Evolutionary conservation across 2,329 filamentous ascomycete genomes (phyloP).

Genomic region (Scytalidium lignicola): DNA sequence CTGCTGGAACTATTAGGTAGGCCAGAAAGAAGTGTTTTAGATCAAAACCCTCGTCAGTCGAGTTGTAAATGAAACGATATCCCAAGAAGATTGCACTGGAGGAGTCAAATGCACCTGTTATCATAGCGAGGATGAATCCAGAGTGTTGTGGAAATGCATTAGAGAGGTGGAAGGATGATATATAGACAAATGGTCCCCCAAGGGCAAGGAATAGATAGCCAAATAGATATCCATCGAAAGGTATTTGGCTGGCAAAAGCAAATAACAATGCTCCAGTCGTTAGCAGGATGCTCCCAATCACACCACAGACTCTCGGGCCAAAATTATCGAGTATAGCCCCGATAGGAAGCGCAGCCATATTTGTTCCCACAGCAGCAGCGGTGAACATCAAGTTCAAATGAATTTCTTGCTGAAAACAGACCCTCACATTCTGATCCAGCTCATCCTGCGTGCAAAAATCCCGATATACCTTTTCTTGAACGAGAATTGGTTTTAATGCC

Average conservation of each 20-base stretch:
- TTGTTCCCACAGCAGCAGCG: slow-evolving; percentile 79
- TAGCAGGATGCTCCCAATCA: slow-evolving; percentile 66
- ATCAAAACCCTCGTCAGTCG: slow-evolving; percentile 50
- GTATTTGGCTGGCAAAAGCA: slow-evolving; percentile 57
- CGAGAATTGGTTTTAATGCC: slow-evolving; percentile 75
- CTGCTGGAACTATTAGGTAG: slow-evolving; percentile 65
- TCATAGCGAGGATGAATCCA: slow-evolving; percentile 71
- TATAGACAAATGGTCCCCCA: slow-evolving; percentile 77
- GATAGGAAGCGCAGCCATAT: slow-evolving; percentile 79
- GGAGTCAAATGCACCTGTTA: slow-evolving; percentile 80
- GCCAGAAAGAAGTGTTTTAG: slow-evolving; percentile 64
- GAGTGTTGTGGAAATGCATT: slow-evolving; percentile 76
- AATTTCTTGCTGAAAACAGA: slow-evolving; percentile 57
- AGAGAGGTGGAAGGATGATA: slow-evolving; percentile 77
- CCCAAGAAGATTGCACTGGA: slow-evolving; percentile 73
- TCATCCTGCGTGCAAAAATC: slow-evolving; percentile 55
- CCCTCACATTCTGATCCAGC: slow-evolving; percentile 39
- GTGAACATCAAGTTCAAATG: slow-evolving; percentile 90
- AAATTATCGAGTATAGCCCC: slow-evolving; percentile 80
- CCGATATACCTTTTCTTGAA: slow-evolving; percentile 66
- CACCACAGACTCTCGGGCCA: slow-evolving; percentile 71
- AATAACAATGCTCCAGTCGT: slow-evolving; percentile 66
- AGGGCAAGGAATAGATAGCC: slow-evolving; percentile 74
- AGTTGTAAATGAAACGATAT: slow-evolving; percentile 65
- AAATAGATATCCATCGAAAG: slow-evolving; percentile 69